Percentiles rank a stretch among this genome's conserved stretches.
Evolutionary conservation across 192 early-diverging fungal species (phyloP).

Genomic region (Podila clonocystis): DNA sequence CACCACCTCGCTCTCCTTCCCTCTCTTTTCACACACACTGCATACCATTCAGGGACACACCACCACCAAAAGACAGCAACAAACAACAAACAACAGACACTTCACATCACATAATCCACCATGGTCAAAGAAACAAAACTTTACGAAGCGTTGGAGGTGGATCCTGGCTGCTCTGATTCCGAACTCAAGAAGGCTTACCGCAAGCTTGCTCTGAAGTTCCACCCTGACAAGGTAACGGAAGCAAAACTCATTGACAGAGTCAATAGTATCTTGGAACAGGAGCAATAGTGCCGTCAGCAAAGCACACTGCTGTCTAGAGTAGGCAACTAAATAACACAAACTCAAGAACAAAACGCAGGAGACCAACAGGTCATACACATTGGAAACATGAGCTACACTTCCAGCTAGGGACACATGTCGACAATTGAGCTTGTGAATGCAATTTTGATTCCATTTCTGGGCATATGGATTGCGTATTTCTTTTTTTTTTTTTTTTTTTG

Average conservation of each 20-base stretch:
- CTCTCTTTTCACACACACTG: slow-evolving; percentile 3
- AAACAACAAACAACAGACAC: background rate
- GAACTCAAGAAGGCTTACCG: slow-evolving; percentile 98
- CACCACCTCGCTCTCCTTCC: background rate
- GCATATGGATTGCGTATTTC: too few species aligned
- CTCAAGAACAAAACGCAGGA: too few species aligned
- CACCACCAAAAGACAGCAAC: background rate
- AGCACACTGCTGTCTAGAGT: too few species aligned
- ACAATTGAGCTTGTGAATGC: too few species aligned
- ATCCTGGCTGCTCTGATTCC: slow-evolving; percentile 73
- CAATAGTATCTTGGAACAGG: too few species aligned
- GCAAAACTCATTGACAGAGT: background rate
- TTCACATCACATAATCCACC: slow-evolving; percentile 4
- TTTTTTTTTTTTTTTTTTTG: too few species aligned
- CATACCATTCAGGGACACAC: background rate
- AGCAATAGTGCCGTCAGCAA: too few species aligned
- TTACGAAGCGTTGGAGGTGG: slow-evolving; percentile 90
- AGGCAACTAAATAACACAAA: too few species aligned
- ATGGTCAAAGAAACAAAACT: slow-evolving; percentile 84
- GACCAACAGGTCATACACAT: too few species aligned
- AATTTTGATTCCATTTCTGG: too few species aligned
- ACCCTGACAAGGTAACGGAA: slow-evolving; percentile 79
- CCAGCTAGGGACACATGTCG: too few species aligned
- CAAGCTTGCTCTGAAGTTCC: slow-evolving; percentile 92
- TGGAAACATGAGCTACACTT: too few species aligned